Base-by-base conservation (phyloP, 176 grass and related monocot species). In the Eremochloa ophiuroides region DNA sequence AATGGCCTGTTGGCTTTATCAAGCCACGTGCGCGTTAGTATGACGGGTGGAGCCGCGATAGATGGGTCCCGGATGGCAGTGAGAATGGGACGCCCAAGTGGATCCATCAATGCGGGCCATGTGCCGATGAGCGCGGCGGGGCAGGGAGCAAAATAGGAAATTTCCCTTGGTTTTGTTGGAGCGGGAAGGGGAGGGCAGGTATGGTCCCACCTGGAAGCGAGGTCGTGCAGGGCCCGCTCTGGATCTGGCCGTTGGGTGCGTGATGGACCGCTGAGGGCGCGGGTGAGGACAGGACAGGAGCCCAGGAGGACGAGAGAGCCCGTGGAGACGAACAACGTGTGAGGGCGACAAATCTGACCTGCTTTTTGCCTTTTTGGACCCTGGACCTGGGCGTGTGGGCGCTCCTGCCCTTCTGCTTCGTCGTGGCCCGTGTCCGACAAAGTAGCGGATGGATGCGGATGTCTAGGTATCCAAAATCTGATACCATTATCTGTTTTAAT, bases 61-160 rank as follows among this genome's bases (percentile, higher is more conserved):
- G 0, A 69, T 69, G 41, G 78, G 78, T 0, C 28, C 85, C 2
- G 0, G 0, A 0, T 5, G 85, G 63, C 72, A 14, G 85, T 15
- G 41, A 69, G 5, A 0, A 10, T 17, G 8, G 0, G 2, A 1
- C 7, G 15, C 38, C 56, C 41, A 42, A 34, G 83, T 81, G 43
- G 72, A 56, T 37, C 43, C 58, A 89, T 89, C 35, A 78, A 86
- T 78, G 83, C 35, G 78, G 66, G 46, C 73, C 73, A 82, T 78
- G 88, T 82, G 83, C 66, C 73, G 66, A 82, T 78, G 88, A 78
- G 83, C 66, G 77, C 14, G 27, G 18, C 72, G 82, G 28, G 69
- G 9, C 4, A 1, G 71, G 8, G 40, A 9, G 58, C 31, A 29
- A 20, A 14, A 41, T 78, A 20, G 33, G 42, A 39, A 20, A 14